A percentile compares a stretch with the other conserved stretches of the same genome.
These are phyloP conservation scores for Pichia eremophila DNA, from an alignment of 805 yeast genomes.

Conservation along the genomic window DNA sequence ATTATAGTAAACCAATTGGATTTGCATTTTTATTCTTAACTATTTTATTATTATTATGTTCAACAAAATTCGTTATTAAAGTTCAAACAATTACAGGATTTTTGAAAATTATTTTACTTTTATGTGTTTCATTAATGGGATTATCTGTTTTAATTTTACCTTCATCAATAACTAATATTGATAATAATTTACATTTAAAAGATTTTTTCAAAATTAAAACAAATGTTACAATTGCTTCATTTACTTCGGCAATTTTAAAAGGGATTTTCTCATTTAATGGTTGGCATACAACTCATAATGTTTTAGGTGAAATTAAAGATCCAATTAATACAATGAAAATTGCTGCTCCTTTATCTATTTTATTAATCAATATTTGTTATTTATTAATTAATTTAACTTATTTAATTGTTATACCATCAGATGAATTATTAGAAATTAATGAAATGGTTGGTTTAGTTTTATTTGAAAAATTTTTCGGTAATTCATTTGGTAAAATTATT, in stretches of 20 bases:
- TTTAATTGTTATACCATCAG: conserved; percentile 39
- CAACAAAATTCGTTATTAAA: conserved; percentile 49
- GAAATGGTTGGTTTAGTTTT: conserved; percentile 43
- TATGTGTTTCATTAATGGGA: conserved; percentile 48
- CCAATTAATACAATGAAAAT: conserved; percentile 40
- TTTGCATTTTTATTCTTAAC: conserved; percentile 28
- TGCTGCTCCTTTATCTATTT: conserved; percentile 44
- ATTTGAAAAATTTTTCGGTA: conserved; percentile 43
- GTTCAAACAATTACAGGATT: conserved; percentile 58
- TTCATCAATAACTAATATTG: conserved; percentile 33
- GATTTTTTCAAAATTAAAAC: conserved; percentile 23
- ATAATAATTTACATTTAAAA: conserved; percentile 30
- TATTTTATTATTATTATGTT: conserved; percentile 43
- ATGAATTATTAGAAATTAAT: conserved; percentile 36
- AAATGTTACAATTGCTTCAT: conserved; percentile 30
- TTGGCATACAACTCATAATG: conserved; percentile 48
- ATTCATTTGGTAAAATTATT: conserved; percentile 36
- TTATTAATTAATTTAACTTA: conserved; percentile 41
- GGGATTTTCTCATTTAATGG: conserved; percentile 45
- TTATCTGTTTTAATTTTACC: conserved; percentile 47
- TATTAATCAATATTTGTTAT: conserved; percentile 35
- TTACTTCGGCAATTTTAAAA: conserved; percentile 42
- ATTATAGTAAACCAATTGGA: conserved; percentile 34
- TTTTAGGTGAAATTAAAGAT: conserved; percentile 44
- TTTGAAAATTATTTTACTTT: conserved; percentile 46